Base-by-base conservation (phyloP, 1,284 basidiomycete genomes). In the Grifola frondosa region DNA sequence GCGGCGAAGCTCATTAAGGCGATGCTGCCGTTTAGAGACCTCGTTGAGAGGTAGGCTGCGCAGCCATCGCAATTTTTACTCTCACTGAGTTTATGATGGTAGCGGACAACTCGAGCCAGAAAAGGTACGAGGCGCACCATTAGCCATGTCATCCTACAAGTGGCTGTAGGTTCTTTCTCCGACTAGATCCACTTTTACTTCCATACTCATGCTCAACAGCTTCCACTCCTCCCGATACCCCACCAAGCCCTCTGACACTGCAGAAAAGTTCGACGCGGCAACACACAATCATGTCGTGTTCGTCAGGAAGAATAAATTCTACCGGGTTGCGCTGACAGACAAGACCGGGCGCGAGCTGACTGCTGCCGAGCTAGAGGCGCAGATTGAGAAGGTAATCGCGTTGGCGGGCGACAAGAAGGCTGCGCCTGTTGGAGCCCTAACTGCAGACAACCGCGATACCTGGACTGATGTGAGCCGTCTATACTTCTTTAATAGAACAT, bases 91-190 rank as follows among this genome's bases (percentile, higher is more conserved):
- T 10, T 6, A 15, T 35, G n/a, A n/a, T n/a, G 16, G 8, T 48
- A 91, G 90, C 51, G 79, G 88, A 52, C 71, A 78, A 45, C 80
- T 99, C 15, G 91, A 94, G 62, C 96, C 96, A 2, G 96, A 99
- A 61, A 93, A 86, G 68, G 81, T 88, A 34, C 84, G 86, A 41
- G 80, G 82, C 1, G 75, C 77, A 13, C 91, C 95, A 2, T 72
- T 99, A n/a, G 89, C 89, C 68, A 96, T 96, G 90, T 77, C 75
- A 3, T 93, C 92, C n/a, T 97, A 97, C 80, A 86, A 91, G 65
- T 95, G 92, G 86, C 76, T 94, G 76, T 85, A 55, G 66, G 81
- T 74, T 15, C 33, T 16, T 35, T 8, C n/a, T 5, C 24, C 20
- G 17, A 13, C 3, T 19, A 10, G 12, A 4, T 16, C 1, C 1